Evolutionary conservation across 805 yeast species (phyloP).

Genomic region (Starmerella gropengiesseri): DNA sequence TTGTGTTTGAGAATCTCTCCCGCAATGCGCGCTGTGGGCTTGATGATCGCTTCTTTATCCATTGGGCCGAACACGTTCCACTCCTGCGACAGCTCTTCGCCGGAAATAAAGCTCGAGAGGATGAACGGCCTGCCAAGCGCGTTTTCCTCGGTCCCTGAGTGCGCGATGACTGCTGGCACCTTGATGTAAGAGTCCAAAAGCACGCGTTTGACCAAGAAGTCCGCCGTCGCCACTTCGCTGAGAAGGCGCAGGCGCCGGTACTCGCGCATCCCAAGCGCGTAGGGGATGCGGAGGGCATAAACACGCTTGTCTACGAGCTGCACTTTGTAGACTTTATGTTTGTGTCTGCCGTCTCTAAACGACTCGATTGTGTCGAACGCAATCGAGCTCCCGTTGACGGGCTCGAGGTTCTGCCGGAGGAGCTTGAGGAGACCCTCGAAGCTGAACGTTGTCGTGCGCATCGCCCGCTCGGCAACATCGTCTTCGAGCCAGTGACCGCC

Average conservation of each 20-base stretch:
- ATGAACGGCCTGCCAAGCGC: not conserved
- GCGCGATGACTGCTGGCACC: not conserved
- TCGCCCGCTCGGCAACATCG: not conserved
- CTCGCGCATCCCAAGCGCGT: not conserved
- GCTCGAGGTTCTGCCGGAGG: not conserved
- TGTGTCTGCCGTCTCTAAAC: not conserved
- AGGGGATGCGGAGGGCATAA: not conserved
- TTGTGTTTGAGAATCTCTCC: constrained; percentile 41
- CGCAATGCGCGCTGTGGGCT: constrained; percentile 35
- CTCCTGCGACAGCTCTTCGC: not conserved
- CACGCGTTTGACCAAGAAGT: no score
- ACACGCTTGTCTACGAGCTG: not conserved
- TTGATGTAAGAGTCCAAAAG: not conserved
- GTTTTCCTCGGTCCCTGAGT: not conserved
- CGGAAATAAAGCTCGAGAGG: not conserved
- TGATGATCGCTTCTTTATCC: not conserved
- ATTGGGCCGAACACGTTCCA: not conserved
- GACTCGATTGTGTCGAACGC: not conserved
- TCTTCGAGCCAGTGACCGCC: not conserved
- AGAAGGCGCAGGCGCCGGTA: not conserved
- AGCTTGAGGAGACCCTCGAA: not conserved
- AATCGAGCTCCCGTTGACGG: not conserved
- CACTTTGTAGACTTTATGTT: not conserved
- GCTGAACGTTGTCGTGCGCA: not conserved
- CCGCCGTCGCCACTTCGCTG: not conserved